phyloP scores from a whole-genome alignment of 1,139 yeast species.

The Candida neerlandica region DNA sequence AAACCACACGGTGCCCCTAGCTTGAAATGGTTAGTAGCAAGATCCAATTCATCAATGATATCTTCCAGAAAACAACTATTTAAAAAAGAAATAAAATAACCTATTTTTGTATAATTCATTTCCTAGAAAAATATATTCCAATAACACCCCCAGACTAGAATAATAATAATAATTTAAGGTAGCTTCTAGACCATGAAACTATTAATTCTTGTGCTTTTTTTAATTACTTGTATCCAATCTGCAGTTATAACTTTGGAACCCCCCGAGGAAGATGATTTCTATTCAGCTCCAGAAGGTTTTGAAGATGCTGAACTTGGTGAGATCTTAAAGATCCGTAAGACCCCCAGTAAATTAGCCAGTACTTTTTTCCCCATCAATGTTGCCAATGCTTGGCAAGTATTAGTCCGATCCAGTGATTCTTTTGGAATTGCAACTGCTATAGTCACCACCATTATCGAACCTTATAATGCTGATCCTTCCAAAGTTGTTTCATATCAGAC shows the following conservation, averaged over 20 bases:
- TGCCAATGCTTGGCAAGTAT: conserved; percentile 30
- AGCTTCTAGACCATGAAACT: no score
- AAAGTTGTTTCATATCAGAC: conserved; percentile 24
- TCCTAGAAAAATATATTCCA: no score
- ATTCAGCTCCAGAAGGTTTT: conserved; percentile 23
- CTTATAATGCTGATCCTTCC: conserved; percentile 27
- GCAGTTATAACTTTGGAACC: conserved; percentile 2
- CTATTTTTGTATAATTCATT: no score
- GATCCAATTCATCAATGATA: no score
- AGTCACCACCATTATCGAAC: conserved; percentile 35
- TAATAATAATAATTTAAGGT: no score
- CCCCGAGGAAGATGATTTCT: conserved; percentile 24
- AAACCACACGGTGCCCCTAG: no score
- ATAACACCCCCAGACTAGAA: no score
- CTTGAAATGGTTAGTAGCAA: no score
- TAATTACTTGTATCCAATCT: no score
- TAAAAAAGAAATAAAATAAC: no score
- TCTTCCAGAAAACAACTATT: no score
- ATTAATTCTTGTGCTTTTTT: no score
- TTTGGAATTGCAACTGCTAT: conserved; percentile 33
- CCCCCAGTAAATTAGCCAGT: conserved; percentile 23
- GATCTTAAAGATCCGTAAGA: conserved; percentile 23
- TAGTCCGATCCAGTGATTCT: conserved; percentile 35
- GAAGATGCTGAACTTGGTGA: conserved; percentile 23
- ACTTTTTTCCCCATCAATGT: conserved; percentile 19